A percentile compares a stretch with the other conserved stretches of the same genome.
These are phyloP conservation scores for Sporothrix brunneoviolacea DNA, from an alignment of 2,329 filamentous ascomycete species.

Conservation along the genomic window DNA sequence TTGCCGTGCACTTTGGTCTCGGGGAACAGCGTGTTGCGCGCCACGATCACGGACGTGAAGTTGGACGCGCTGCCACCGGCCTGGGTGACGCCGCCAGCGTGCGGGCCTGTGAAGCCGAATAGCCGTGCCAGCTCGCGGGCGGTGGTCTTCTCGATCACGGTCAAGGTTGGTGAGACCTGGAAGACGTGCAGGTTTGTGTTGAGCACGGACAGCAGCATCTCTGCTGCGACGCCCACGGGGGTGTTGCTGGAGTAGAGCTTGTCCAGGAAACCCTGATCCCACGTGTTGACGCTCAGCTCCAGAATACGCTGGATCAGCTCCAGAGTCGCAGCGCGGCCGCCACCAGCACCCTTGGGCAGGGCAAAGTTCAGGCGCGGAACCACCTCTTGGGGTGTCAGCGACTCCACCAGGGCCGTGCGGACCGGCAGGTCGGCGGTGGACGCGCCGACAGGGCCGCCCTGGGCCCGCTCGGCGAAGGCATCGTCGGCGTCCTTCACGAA, in stretches of 20 bases:
- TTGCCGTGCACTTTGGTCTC: conserved; percentile 70
- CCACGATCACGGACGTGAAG: conserved; percentile 75
- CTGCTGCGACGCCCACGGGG: conserved; percentile 75
- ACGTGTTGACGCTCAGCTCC: conserved; percentile 91
- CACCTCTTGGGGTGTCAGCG: conserved; percentile 52
- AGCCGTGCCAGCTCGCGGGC: conserved; percentile 63
- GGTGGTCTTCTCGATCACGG: conserved; percentile 80
- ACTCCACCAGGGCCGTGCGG: conserved; percentile 57
- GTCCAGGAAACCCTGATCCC: conserved; percentile 93
- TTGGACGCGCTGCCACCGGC: conserved; percentile 84
- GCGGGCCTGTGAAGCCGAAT: conserved; percentile 67
- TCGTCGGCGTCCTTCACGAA: conserved; percentile 67
- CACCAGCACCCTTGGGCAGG: conserved; percentile 49
- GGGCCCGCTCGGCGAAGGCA: conserved; percentile 44
- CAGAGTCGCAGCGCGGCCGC: conserved; percentile 67
- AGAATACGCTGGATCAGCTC: conserved; percentile 64
- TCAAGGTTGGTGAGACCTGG: conserved; percentile 83
- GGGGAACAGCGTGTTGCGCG: conserved; percentile 79
- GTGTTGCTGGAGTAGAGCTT: conserved; percentile 92
- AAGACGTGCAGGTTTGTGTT: conserved; percentile 96
- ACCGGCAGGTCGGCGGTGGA: conserved; percentile 31
- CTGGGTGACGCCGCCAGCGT: conserved; percentile 68
- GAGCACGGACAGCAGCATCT: conserved; percentile 74
- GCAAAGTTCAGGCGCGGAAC: conserved; percentile 49
- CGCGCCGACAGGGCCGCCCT: conserved; percentile 42